phyloP scores from a whole-genome alignment of 2,329 filamentous ascomycete species.

The Thielaviopsis euricoi region DNA sequence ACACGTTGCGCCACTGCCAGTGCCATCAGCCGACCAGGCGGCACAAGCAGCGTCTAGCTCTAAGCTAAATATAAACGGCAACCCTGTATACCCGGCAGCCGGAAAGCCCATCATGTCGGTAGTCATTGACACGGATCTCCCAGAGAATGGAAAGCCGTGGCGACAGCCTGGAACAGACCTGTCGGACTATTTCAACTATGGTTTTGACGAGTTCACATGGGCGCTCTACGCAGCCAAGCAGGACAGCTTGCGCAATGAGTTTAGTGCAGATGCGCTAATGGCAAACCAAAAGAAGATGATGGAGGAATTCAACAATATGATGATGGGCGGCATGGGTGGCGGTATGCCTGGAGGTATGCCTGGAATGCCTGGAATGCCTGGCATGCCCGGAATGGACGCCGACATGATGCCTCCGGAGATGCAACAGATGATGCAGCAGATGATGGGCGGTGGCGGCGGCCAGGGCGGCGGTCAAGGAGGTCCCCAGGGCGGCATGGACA shows the following conservation, averaged over 20 bases:
- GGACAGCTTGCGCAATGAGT: conserved; percentile 59
- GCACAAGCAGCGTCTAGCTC: conserved; percentile 59
- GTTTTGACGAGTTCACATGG: conserved; percentile 98
- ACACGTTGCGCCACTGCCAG: conserved; percentile 12
- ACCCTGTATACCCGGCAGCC: conserved; percentile 59
- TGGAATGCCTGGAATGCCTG: conserved; percentile 24
- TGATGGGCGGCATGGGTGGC: conserved; percentile 38
- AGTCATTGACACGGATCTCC: conserved; percentile 55
- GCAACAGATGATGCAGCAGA: conserved; percentile 54
- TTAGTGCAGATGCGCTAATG: conserved; percentile 47
- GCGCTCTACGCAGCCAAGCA: conserved; percentile 85
- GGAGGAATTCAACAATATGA: conserved; percentile 51
- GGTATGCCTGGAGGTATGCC: conserved; percentile 18
- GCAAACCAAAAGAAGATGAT: conserved; percentile 64
- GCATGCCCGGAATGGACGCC: conserved; percentile 38
- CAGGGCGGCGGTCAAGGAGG: conserved; percentile 1
- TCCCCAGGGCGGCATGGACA: conserved; percentile 37
- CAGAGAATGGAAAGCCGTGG: conserved; percentile 85
- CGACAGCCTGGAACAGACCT: conserved; percentile 85
- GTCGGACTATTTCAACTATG: conserved; percentile 97
- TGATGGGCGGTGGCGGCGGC: conserved; percentile 32
- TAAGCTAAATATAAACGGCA: conserved; percentile 68
- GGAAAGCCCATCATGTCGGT: conserved; percentile 70
- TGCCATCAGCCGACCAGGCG: conserved; percentile 29
- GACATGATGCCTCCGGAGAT: conserved; percentile 40